Evolutionary conservation across 805 yeast species (phyloP), one percentile per base, ranked within the genome.

Genomic region (Metschnikowia orientalis): DNA sequence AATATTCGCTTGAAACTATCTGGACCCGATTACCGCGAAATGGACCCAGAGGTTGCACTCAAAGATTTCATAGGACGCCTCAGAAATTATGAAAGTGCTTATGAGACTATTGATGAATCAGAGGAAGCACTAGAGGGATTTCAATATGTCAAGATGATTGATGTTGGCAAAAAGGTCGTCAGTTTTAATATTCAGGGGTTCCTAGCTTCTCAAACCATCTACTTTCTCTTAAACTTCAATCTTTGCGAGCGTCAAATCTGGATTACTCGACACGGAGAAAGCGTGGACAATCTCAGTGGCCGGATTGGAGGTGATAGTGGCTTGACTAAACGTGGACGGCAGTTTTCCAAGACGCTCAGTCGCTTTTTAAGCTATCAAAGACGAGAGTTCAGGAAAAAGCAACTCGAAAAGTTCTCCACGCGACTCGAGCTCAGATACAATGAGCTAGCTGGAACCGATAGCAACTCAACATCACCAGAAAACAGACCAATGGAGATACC

Each of bases 231-330:
- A 42, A 69, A 27, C 72, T 90, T 90, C 73, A 90, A 92, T 54
- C 67, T 90, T 26, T 74, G 81, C 37, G 92, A 85, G 54, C 72
- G 97, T 40, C 95, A 89, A 55, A 88, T 90, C 32, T 90, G 95
- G 88, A 82, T 90, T 41, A 81, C 97, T 1, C 75, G 98, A 41
- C 96, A 89, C 51, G 98, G 98, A 31, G 97, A 90, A 60, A 78
- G 89, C 44, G 71, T 73, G 20, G 96, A 88, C 53, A 90, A 90
- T 54, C 80, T 86, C 12, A 51, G 63, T 31, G 98, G 98, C 4
- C 69, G 77, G 33, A 87, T 90, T 45, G 97, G 98, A 8, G 98
- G 98, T 14, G 92, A 90, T 56, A 81, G 96, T 0, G 65, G 68
- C 15, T 62, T 90, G 25, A 89, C 97, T 0, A 69, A 71, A 37